Conservation (phyloP, 1,284 basidiomycete genomes). For the Xerocomus nothofagi region DNA sequence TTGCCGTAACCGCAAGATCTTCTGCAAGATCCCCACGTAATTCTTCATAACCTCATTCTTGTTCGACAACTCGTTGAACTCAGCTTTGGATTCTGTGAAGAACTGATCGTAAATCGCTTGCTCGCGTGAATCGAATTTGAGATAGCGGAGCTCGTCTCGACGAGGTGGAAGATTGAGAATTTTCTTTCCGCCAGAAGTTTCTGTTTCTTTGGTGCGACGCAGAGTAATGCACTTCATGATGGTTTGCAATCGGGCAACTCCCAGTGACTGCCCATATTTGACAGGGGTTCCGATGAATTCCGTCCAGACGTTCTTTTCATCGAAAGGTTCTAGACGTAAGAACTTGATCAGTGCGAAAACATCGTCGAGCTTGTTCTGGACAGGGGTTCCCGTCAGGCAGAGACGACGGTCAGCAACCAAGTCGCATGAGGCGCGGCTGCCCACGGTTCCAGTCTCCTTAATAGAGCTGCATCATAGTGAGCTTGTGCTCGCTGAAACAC, state of each 20-base stretch:
- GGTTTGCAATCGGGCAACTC: slow-evolving; percentile 90
- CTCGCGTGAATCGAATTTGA: slow-evolving; percentile 85
- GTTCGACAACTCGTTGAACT: slow-evolving; percentile 84
- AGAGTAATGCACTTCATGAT: slow-evolving; percentile 98
- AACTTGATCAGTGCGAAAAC: slow-evolving; percentile 97
- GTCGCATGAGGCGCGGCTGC: slow-evolving; percentile 93
- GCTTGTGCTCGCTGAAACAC: slow-evolving; percentile 1
- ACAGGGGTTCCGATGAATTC: slow-evolving; percentile 91
- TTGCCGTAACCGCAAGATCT: slow-evolving; percentile 91
- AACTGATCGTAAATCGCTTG: slow-evolving; percentile 86
- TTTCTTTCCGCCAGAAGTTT: slow-evolving; percentile 74
- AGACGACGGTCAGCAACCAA: slow-evolving; percentile 91
- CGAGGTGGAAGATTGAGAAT: slow-evolving; percentile 90
- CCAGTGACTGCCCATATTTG: slow-evolving; percentile 89
- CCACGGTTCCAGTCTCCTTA: slow-evolving; percentile 94
- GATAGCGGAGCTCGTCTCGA: slow-evolving; percentile 79
- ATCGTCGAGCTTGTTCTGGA: slow-evolving; percentile 99
- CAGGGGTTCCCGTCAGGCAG: slow-evolving; percentile 95
- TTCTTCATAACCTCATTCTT: slow-evolving; percentile 96
- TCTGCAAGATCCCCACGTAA: slow-evolving; percentile 96
- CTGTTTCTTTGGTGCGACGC: slow-evolving; percentile 93
- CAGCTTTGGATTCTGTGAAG: slow-evolving; percentile 85
- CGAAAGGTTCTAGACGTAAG: slow-evolving; percentile 87
- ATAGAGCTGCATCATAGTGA: slow-evolving; percentile 69
- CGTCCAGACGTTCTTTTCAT: slow-evolving; percentile 92